Percentiles rank a stretch among this genome's conserved stretches.
Conservation (phyloP, 805 yeast genomes). For the Kluyveromyces starmeri region DNA sequence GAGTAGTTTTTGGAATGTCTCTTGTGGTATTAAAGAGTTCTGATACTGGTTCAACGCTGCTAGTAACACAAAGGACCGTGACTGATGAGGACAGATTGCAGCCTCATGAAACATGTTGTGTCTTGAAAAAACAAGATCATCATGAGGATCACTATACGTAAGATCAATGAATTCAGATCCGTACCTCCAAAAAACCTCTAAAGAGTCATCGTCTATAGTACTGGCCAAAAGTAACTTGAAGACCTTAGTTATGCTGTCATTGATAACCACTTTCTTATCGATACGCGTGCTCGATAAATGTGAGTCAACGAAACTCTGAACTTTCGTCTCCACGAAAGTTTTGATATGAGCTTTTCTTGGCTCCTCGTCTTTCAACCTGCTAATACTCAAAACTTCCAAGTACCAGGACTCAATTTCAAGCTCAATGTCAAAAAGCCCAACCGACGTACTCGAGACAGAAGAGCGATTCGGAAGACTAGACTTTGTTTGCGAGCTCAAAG, state of each 20-base stretch:
- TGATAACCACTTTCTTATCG: constrained; percentile 16
- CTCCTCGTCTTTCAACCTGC: constrained; percentile 23
- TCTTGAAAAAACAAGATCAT: constrained; percentile 40
- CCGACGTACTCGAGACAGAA: constrained; percentile 5
- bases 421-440: constrained; percentile 13
- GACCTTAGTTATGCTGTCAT: constrained; percentile 48
- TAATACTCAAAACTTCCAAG: constrained; percentile 25
- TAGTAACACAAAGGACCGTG: constrained; percentile 23
- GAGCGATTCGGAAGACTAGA: neutral
- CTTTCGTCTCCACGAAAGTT: constrained; percentile 20
- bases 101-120: constrained; percentile 73
- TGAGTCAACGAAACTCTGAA: constrained; percentile 14
- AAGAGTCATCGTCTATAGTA: constrained; percentile 49
- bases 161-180: constrained; percentile 43
- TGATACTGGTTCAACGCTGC: constrained; percentile 15
- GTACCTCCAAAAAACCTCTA: constrained; percentile 36
- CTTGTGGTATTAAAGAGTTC: constrained; percentile 11
- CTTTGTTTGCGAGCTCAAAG: neutral
- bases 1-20: constrained; percentile 20
- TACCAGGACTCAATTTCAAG: constrained; percentile 29
- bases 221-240: constrained; percentile 56
- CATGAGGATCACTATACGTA: constrained; percentile 50
- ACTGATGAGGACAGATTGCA: constrained; percentile 24
- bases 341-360: constrained; percentile 17
- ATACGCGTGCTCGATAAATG: constrained; percentile 10